Percentiles rank a stretch among this genome's conserved stretches.
phyloP scores from a whole-genome alignment of 768 basidiomycete species.

The Naganishia vishniacii region DNA sequence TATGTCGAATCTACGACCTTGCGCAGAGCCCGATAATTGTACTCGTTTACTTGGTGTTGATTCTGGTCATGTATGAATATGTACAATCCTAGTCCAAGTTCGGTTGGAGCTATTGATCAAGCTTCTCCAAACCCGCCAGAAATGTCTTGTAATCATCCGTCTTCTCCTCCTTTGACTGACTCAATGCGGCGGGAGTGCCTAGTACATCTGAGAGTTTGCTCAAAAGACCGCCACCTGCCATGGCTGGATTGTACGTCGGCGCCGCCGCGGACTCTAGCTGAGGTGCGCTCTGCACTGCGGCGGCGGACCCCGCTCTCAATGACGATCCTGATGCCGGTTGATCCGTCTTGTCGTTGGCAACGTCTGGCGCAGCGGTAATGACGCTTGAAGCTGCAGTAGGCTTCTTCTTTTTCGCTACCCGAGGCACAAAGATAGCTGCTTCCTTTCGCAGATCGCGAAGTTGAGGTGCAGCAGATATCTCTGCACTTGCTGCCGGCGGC shows the following conservation, averaged over 20 bases:
- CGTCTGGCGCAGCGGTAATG: constrained; percentile 42
- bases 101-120: constrained; percentile 13
- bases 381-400: constrained; percentile 42
- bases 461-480: constrained; percentile 75
- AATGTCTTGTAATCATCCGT: constrained; percentile 44
- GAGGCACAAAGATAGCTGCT: constrained; percentile 83
- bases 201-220: constrained; percentile 43
- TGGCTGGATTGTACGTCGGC: constrained; percentile 22
- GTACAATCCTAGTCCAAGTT: not conserved
- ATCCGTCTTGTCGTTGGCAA: constrained; percentile 15
- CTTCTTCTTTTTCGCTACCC: constrained; percentile 68
- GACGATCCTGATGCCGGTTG: not conserved
- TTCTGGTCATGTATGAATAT: not conserved
- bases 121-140: constrained; percentile 40
- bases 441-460: constrained; percentile 92
- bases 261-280: constrained; percentile 23
- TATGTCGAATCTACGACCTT: constrained; percentile 1
- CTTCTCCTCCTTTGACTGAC: constrained; percentile 5
- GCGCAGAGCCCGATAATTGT: constrained; percentile 2
- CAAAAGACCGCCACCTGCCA: constrained; percentile 36
- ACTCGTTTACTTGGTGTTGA: not conserved
- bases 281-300: constrained; percentile 23
- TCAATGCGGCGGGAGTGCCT: constrained; percentile 23
- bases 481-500: constrained; percentile 55
- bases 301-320: constrained; percentile 12